Percentiles rank a stretch among this genome's conserved stretches.
Conservation (phyloP, 768 basidiomycete species). For the Exsudoporus frostii region DNA sequence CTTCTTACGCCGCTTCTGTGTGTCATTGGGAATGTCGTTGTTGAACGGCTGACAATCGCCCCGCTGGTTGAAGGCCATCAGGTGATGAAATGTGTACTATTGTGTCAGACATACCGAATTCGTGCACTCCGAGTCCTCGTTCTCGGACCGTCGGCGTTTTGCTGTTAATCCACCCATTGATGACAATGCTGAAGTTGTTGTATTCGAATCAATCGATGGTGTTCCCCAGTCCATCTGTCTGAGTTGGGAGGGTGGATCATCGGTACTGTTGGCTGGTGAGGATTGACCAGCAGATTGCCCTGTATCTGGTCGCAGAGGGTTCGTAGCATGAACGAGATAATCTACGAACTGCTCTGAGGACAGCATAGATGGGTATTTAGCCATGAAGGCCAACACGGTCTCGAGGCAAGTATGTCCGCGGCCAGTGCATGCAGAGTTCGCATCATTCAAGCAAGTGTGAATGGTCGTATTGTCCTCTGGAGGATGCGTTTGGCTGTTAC, state of each 20-base stretch:
- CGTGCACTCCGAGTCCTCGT: too few relatives aligned
- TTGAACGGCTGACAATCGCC: background rate
- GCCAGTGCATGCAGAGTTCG: background rate
- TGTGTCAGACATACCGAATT: background rate
- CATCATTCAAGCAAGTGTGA: background rate
- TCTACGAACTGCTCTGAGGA: background rate
- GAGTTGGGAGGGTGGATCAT: background rate
- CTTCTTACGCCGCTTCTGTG: background rate
- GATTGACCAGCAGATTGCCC: background rate
- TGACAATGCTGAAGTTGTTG: background rate
- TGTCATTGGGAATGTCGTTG: background rate
- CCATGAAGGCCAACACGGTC: rapidly evolving
- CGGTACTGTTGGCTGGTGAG: background rate
- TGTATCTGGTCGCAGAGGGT: too few relatives aligned
- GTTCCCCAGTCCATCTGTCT: background rate
- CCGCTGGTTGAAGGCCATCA: background rate
- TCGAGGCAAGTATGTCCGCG: background rate
- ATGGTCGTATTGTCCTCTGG: background rate
- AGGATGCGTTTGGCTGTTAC: too few relatives aligned
- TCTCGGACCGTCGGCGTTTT: background rate
- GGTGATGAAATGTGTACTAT: background rate
- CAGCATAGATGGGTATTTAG: rapidly evolving
- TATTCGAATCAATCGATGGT: too few relatives aligned
- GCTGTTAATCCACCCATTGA: too few relatives aligned
- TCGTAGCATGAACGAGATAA: rapidly evolving